Conservation (phyloP, 352 stramenopile species). For the Phytophthora litchii region DNA sequence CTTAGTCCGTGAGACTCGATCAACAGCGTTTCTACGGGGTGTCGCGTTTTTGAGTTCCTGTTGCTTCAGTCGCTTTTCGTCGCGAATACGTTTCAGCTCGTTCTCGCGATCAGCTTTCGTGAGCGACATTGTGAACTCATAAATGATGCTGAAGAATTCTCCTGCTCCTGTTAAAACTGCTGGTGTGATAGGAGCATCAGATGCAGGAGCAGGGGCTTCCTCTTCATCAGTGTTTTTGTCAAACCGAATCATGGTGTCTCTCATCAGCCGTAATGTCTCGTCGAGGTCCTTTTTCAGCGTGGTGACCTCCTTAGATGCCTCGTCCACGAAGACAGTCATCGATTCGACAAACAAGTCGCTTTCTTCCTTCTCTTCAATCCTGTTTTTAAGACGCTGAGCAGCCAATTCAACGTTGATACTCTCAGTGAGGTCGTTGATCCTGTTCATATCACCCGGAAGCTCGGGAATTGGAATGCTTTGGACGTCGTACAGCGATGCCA, state of each 20-base stretch:
- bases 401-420: constrained; percentile 67
- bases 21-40: constrained; percentile 42
- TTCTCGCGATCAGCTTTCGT: constrained; percentile 81
- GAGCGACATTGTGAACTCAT: constrained; percentile 82
- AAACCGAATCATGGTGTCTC: constrained; percentile 69
- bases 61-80: constrained; percentile 63
- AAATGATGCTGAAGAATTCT: constrained; percentile 76
- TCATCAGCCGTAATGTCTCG: constrained; percentile 48
- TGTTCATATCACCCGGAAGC: constrained; percentile 71
- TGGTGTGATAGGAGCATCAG: constrained; percentile 25
- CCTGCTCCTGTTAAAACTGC: constrained; percentile 46
- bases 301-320: constrained; percentile 33
- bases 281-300: constrained; percentile 58
- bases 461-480: constrained; percentile 81
- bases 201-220: constrained; percentile 11
- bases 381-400: constrained; percentile 75
- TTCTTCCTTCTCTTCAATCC: constrained; percentile 71
- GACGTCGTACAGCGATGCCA: constrained; percentile 73
- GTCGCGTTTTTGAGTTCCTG: constrained; percentile 56
- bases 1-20: constrained; percentile 17
- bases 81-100: constrained; percentile 68
- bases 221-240: constrained; percentile 52
- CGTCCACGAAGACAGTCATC: constrained; percentile 70
- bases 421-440: constrained; percentile 65
- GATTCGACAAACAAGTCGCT: constrained; percentile 67